phyloP scores from a whole-genome alignment of 495 filamentous ascomycete species.

The Tuber indicum region DNA sequence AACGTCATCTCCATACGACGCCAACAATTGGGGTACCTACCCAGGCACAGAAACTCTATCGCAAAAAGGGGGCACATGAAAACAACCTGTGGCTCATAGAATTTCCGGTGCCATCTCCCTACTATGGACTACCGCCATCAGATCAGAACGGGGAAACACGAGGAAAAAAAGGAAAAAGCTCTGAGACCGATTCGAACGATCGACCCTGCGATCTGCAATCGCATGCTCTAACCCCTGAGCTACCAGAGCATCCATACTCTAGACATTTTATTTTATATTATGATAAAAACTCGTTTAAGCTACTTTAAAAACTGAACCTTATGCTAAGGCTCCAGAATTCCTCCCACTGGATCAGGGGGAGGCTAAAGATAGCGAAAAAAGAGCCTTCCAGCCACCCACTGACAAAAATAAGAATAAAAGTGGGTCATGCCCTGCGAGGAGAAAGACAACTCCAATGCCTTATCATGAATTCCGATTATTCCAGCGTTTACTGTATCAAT shows the following conservation, averaged over 20 bases:
- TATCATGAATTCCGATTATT: not conserved
- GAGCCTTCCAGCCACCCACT: not conserved
- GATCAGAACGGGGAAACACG: not conserved
- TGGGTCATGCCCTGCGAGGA: not conserved
- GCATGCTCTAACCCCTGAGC: slow-evolving; percentile 35
- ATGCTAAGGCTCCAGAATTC: not conserved
- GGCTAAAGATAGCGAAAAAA: not conserved
- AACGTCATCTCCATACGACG: not conserved
- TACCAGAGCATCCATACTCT: slow-evolving; percentile 14
- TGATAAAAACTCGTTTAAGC: not conserved
- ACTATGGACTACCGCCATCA: not conserved
- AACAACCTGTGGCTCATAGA: not conserved
- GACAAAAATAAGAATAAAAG: not conserved
- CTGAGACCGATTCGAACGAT: slow-evolving; percentile 34
- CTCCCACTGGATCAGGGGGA: not conserved
- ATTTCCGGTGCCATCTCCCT: not conserved
- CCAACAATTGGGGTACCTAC: not conserved
- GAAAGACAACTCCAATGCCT: not conserved
- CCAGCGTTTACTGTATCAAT: not conserved
- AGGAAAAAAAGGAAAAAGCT: slow-evolving; percentile 10
- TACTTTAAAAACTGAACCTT: not conserved
- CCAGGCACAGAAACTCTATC: not conserved
- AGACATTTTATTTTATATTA: not conserved
- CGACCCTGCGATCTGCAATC: slow-evolving; percentile 35
- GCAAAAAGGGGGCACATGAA: not conserved